A percentile compares a stretch with the other conserved stretches of the same genome.
Conservation (phyloP, 2,329 filamentous ascomycete species). For the Emmonsia crescens region DNA sequence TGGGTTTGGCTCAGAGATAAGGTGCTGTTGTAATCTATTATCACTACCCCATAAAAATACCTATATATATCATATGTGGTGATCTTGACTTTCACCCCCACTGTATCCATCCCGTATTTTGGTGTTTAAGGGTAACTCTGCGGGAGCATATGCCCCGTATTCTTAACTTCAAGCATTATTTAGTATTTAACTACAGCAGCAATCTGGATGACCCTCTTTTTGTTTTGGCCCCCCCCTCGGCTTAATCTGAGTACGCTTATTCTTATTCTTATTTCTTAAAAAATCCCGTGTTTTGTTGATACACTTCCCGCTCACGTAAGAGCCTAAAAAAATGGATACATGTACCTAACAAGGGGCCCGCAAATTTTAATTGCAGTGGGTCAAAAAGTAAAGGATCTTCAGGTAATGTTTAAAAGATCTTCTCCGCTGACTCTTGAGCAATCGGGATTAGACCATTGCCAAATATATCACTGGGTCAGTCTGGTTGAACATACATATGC, state of each 20-base stretch:
- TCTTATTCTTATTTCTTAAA: background rate
- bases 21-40: background rate
- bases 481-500: background rate
- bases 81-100: background rate
- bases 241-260: background rate
- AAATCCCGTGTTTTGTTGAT: background rate
- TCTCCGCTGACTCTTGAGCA: no score
- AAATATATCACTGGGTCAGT: no score
- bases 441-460: no score
- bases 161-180: background rate
- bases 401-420: no score
- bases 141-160: background rate
- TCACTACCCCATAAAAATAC: background rate
- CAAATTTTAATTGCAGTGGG: background rate
- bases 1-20: background rate
- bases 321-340: background rate
- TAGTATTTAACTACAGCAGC: background rate
- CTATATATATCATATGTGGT: no score
- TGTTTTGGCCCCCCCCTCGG: background rate
- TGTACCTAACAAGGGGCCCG: background rate
- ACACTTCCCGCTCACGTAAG: background rate
- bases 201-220: background rate
- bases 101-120: background rate
- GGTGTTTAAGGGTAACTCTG: background rate
- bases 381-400: no score